Base-by-base conservation (phyloP, 2,329 filamentous ascomycete genomes). In the Hymenoscyphus scutula region DNA sequence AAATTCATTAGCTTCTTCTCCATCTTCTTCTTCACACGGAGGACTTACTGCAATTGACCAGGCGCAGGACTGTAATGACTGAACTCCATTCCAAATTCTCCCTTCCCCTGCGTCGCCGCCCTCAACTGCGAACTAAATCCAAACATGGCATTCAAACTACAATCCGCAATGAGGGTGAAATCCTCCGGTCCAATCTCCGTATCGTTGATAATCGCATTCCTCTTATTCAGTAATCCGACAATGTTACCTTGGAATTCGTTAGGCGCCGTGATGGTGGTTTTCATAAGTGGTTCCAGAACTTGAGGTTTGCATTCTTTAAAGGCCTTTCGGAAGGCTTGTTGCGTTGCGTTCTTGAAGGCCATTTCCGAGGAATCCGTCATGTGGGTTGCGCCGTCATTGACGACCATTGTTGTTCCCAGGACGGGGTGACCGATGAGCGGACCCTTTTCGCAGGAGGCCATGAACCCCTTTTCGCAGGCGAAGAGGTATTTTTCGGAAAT, bases 1-100 rank as follows among this genome's bases (percentile, higher is more conserved):
- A 65, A 59, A 19, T 11, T 7, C 19, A 37, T 63, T 53, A 65
- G 59, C 58, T 54, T n/a, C n/a, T 30, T 19, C 4, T 11, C 15
- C 10, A 17, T 37, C 29, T 8, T 8, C 41, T 30, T 19, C 8
- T 19, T n/a, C 30, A n/a, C 6, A 45, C 15, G 5, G 60, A 8
- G 53, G 67, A 85, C 88, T 75, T 88, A 90, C 89, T 99, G 95
- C 76, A 98, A 76, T 75, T 98, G 93, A 71, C 87, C 86, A 56
- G 93, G 90, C 63, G 95, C 92, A 58, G 92, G 83, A 59, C 90
- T 87, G 73, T 99, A 99, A 80, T 98, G 95, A 77, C 90, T 95
- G 74, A 99, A 99, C 79, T 99, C 95, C 95, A 99, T 98, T 72
- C 85, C 90, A 75, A 97, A 99, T 80, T 99, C 95, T 72, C 95